These are phyloP conservation scores for Fusarium papillatum DNA, from an alignment of 2,329 filamentous ascomycete species.

Conservation along the genomic window DNA sequence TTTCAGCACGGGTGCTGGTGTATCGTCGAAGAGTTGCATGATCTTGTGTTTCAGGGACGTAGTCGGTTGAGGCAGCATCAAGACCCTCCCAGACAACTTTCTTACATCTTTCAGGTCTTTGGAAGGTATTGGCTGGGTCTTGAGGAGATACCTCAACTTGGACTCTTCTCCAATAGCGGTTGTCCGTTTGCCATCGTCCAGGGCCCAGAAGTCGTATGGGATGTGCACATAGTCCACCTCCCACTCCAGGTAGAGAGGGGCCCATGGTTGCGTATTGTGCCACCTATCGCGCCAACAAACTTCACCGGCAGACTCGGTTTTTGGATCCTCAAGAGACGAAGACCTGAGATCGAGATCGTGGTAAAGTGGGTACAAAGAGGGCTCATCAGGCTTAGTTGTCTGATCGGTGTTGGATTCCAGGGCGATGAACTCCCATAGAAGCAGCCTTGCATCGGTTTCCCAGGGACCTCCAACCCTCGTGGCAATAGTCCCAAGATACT, in stretches of 20 bases:
- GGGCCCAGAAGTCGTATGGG: not conserved
- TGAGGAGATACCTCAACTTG: not conserved
- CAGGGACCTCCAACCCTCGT: not conserved
- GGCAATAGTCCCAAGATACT: no score
- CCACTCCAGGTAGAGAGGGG: not conserved
- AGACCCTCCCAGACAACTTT: conserved; percentile 48
- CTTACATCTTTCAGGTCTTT: no score
- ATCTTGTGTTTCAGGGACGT: conserved; percentile 46
- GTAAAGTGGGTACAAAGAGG: not conserved
- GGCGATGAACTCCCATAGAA: not conserved
- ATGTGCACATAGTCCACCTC: not conserved
- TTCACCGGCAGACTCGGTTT: not conserved
- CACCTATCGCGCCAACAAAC: not conserved
- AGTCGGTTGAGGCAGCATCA: conserved; percentile 57
- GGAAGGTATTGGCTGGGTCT: no score
- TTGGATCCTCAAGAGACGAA: no score
- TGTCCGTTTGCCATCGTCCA: not conserved
- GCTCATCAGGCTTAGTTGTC: not conserved
- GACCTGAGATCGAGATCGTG: not conserved
- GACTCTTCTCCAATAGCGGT: not conserved
- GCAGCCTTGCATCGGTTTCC: not conserved
- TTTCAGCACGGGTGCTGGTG: conserved; percentile 38
- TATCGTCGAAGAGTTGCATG: conserved; percentile 49
- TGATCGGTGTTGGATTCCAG: not conserved
- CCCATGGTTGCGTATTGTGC: not conserved